Conservation (phyloP, 2,329 filamentous ascomycete species). For the Reticulascus tulasneorum region DNA sequence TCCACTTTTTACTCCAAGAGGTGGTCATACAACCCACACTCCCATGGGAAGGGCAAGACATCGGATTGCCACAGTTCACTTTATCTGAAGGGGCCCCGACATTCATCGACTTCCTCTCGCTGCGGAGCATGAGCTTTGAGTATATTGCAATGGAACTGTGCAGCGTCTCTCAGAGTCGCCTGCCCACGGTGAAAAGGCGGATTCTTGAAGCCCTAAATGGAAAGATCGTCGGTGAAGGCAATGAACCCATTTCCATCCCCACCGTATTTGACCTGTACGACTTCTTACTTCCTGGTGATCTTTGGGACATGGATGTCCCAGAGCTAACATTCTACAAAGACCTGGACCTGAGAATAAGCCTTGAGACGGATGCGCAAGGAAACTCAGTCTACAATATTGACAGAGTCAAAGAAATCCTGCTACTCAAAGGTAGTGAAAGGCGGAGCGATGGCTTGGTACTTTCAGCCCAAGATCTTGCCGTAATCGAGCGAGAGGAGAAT, state of each 20-base stretch:
- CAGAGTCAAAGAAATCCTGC: constrained; percentile 69
- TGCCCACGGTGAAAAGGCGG: constrained; percentile 65
- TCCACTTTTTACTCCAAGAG: constrained; percentile 69
- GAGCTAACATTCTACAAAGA: constrained; percentile 58
- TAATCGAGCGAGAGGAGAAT: constrained; percentile 55
- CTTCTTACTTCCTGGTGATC: constrained; percentile 60
- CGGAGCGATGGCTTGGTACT: constrained; percentile 45
- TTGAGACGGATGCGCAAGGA: constrained; percentile 55
- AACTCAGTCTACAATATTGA: constrained; percentile 63
- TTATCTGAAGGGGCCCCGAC: constrained; percentile 62
- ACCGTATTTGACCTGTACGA: constrained; percentile 92
- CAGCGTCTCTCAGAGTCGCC: constrained; percentile 65
- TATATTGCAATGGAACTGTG: constrained; percentile 85
- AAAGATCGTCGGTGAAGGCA: constrained; percentile 62
- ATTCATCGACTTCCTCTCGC: constrained; percentile 72
- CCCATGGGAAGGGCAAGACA: constrained; percentile 67
- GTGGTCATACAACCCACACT: constrained; percentile 65
- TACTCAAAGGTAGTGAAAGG: constrained; percentile 63
- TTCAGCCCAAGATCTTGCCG: constrained; percentile 42
- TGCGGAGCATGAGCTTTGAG: constrained; percentile 74
- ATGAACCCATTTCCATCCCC: constrained; percentile 62
- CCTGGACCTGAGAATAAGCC: constrained; percentile 63
- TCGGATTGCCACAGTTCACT: constrained; percentile 63
- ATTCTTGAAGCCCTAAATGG: constrained; percentile 75
- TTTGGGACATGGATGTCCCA: constrained; percentile 50